phyloP scores from a whole-genome alignment of 768 basidiomycete genomes.

The Suillus fuscotomentosus region DNA sequence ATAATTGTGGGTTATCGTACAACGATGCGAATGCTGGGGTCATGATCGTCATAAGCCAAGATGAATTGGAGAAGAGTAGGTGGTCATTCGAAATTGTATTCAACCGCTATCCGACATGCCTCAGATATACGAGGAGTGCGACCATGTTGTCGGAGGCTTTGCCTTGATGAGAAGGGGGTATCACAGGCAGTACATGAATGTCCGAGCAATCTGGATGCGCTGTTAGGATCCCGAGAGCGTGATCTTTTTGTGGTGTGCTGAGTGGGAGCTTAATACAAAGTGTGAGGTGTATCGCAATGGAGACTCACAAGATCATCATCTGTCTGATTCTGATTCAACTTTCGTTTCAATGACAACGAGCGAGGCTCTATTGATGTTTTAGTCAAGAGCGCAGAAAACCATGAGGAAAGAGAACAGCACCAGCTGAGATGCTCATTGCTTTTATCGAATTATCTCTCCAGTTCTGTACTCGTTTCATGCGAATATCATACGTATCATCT shows the following conservation, averaged over 20 bases:
- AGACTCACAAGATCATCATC: conserved; percentile 43
- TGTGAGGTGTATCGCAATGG: background rate
- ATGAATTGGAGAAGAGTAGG: background rate
- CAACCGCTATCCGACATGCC: conserved; percentile 72
- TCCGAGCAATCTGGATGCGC: conserved; percentile 39
- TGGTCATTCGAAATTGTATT: conserved; percentile 64
- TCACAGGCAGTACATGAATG: conserved; percentile 79
- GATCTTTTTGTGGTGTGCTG: conserved; percentile 56
- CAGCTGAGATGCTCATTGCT: conserved; percentile 39
- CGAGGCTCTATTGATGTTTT: conserved; percentile 12
- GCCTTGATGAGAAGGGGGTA: conserved; percentile 56
- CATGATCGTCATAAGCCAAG: conserved; percentile 14
- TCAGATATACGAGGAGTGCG: conserved; percentile 51
- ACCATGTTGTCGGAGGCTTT: conserved; percentile 63
- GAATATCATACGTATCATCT: conserved; percentile 51
- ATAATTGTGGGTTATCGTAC: conserved; percentile 31
- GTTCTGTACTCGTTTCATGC: conserved; percentile 65
- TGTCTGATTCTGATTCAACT: conserved; percentile 34
- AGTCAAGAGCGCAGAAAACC: conserved; percentile 9
- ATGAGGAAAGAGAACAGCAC: conserved; percentile 31
- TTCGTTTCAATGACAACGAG: conserved; percentile 48
- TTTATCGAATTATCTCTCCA: conserved; percentile 65
- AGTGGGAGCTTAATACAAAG: conserved; percentile 15
- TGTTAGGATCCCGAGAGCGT: conserved; percentile 40
- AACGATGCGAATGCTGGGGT: conserved; percentile 22